Base-by-base conservation (phyloP, 2,329 filamentous ascomycete genomes). In the Macrophomina phaseolina region DNA sequence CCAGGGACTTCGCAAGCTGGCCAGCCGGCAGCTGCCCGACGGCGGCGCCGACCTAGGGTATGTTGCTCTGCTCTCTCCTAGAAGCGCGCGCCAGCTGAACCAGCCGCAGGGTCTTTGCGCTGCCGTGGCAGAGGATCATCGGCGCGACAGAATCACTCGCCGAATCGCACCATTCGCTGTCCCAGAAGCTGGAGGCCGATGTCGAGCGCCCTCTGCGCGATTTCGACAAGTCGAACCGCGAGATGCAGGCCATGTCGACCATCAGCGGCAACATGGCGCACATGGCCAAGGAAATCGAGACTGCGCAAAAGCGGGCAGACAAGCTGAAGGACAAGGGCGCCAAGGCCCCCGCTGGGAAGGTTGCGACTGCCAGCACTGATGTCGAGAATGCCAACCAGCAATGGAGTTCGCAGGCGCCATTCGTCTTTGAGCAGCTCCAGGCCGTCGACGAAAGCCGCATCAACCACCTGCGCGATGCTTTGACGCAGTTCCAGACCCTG, bases 361-460 rank as follows among this genome's bases (percentile, higher is more conserved):
- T 95, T 46, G 91, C 93, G 51, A 86, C 85, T 69, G 93, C 93
- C 12, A 85, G 87, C 11, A 83, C 87, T 18, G 90, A 89, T 70
- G 87, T 96, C 51, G 91, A 97, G 70, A 88, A 88, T 68, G 90
- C 93, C n/a, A 87, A 85, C 52, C 86, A 90, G 70, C 91, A 97
- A 76, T 99, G 95, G 95, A 90, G 97, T 66, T 93, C 93, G 0
- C 93, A 97, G 78, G 93, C 95, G 14, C 95, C 95, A 1, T 98
- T 92, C 79, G 91, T 97, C 68, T 97, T 97, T 75, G 95, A 99
- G 80, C 91, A 90, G 68, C 86, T 99, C 32, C 95, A 99, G 77
- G 90, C 92, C 5, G 83, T 96, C 38, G 95, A 99, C 75, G 95
- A 99, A 81, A 90, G 87, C 72, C 89, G 95, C 66, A 83, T 96